Conservation (phyloP, 2,329 filamentous ascomycete species). For the Venturia carpophila region DNA sequence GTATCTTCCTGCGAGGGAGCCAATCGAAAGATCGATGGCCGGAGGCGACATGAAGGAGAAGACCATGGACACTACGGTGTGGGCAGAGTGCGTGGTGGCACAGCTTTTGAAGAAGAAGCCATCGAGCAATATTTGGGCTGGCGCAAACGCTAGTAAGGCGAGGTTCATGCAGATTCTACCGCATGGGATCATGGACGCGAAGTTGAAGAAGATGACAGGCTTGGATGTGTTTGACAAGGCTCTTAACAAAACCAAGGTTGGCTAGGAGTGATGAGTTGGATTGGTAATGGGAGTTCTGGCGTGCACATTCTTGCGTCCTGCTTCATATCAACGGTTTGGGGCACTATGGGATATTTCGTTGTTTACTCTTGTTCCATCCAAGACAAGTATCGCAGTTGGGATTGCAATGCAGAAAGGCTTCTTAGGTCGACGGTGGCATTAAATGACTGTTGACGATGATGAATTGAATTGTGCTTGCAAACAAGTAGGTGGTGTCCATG, state of each 20-base stretch:
- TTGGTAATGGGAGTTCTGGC: background rate
- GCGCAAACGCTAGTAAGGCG: background rate
- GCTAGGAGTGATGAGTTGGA: background rate
- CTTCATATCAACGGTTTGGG: background rate
- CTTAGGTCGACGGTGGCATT: too few relatives aligned
- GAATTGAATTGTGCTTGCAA: too few relatives aligned
- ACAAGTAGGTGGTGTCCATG: too few relatives aligned
- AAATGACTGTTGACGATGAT: too few relatives aligned
- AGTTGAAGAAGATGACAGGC: conserved; percentile 1
- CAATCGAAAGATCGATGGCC: conserved; percentile 14
- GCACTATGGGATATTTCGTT: background rate
- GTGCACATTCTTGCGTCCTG: background rate
- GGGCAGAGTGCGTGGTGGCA: conserved; percentile 17
- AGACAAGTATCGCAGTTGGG: background rate
- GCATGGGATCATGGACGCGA: conserved; percentile 25
- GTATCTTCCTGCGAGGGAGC: conserved; percentile 17
- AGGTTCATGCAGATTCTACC: conserved; percentile 35
- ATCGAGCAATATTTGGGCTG: conserved; percentile 2
- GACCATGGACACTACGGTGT: conserved; percentile 16
- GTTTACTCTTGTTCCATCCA: background rate
- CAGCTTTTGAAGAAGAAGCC: conserved; percentile 18
- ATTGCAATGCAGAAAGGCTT: background rate
- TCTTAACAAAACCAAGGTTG: conserved; percentile 24
- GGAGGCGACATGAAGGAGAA: conserved; percentile 7
- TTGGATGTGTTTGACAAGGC: conserved; percentile 17